Evolutionary conservation across 2,329 filamentous ascomycete species (phyloP), one percentile per base, ranked within the genome.

Genomic region (Clonostachys sp.): DNA sequence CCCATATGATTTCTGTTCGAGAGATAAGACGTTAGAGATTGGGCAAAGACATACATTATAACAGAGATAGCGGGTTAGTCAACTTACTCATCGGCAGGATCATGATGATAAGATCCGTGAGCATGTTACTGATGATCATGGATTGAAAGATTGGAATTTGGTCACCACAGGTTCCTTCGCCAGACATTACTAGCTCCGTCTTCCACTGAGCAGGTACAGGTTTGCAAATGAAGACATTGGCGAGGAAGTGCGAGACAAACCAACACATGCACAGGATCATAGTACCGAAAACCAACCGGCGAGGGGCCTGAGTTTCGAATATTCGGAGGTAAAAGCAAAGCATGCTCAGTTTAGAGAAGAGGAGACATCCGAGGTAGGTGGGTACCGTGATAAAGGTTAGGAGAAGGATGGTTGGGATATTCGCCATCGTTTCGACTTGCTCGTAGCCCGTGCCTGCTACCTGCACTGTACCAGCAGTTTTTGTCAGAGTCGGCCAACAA

Each of bases 291-390:
- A 91, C 78, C 41, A 42, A 13, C 24, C 24, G 24, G 14, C 91
- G 73, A 30, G 89, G 81, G 58, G 91, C 84, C 12, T 87, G 79
- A 12, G 78, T 72, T 45, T 87, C 87, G 57, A 84, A 86, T 51
- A 83, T 73, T 16, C 41, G 41, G 18, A 14, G 41, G 18, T 42
- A 42, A 20, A 42, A 42, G 41, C 16, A 42, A 20, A 42, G 16
- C 41, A 18, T 17, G 41, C 41, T 42, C 9, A 42, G 41, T 20
- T 42, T 42, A 17, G 20, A 16, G 41, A 24, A 17, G 16, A 17
- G 16, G 17, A 39, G 36, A 18, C 14, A n/a, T 2, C 14, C 14
- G 36, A 39, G 14, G 36, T 39, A 39, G 36, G 17, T 39, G 36
- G 36, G 36, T n/a, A 39, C 17, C 14, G 36, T 39, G 36, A 18